Base-by-base conservation (phyloP, 371 early-diverging fungal species). In the Circinella umbellata region DNA sequence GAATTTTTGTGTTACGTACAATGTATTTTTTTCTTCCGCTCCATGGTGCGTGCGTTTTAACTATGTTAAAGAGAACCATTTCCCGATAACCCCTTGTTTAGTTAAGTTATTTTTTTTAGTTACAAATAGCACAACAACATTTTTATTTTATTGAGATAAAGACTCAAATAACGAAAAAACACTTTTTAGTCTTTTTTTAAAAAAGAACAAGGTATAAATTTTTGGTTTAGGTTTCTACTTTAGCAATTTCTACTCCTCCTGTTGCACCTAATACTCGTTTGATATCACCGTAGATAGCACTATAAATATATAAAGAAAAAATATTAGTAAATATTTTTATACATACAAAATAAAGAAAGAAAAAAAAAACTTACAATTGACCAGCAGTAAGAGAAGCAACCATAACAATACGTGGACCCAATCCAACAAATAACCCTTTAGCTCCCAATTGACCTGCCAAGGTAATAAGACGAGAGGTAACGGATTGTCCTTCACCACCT, bases 361-460 rank as follows among this genome's bases (percentile, higher is more conserved):
- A 17, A 51, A n/a, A 51, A 13, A n/a, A 34, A 34, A 57, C 57
- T 57, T 57, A 57, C 57, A 82, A 91, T 82, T 92, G 91, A 80
- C 87, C 86, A 71, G 92, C 89, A 69, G 91, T 91, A 70, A 91
- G 85, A 63, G 91, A 85, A 71, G 91, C 92, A 78, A 92, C 90
- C 92, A 92, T 92, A 80, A 92, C 88, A 82, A 90, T 85, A 89
- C 92, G 90, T 65, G 91, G 86, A 72, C 89, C 91, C 42, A 91
- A 83, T 68, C 92, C 92, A 68, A 88, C 73, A 85, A 90, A 91
- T 53, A 89, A 84, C 71, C 90, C 92, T 68, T 79, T 79, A 67
- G 71, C 69, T 66, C 92, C 92, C 42, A 91, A 81, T 67, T 90
- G 87, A 72, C 86, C 82, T 54, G 89, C 86, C 79, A 91, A 77